Conservation (phyloP, 192 early-diverging fungal genomes). For the Entrophospora sp. region DNA sequence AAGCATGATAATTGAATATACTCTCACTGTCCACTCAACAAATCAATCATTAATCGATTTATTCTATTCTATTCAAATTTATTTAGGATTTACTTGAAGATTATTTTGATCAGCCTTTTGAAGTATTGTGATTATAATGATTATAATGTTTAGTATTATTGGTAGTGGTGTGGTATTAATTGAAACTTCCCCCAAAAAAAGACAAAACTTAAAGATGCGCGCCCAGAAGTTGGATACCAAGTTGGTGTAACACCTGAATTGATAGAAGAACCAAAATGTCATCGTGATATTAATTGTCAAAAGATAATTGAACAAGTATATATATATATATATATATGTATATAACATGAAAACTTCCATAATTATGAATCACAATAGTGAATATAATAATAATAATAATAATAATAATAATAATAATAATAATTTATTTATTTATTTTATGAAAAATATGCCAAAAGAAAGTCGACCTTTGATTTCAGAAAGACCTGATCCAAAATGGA, state of each 20-base stretch:
- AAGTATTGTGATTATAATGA: constrained; percentile 19
- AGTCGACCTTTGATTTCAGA: constrained; percentile 49
- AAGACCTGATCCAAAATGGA: constrained; percentile 63
- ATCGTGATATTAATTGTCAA: constrained; percentile 47
- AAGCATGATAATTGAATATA: background rate
- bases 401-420: too few relatives aligned
- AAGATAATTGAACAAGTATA: constrained; percentile 40
- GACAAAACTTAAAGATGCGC: constrained; percentile 51
- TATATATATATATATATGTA: background rate
- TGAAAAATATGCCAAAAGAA: constrained; percentile 39
- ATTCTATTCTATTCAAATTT: background rate
- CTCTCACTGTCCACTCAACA: background rate
- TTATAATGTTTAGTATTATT: background rate
- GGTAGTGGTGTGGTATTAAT: background rate
- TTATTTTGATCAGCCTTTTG: constrained; percentile 55
- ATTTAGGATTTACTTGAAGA: constrained; percentile 62
- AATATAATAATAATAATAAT: background rate
- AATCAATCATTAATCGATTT: background rate
- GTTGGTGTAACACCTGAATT: constrained; percentile 57
- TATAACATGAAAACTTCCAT: background rate
- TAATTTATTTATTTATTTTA: too few relatives aligned
- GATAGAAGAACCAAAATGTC: constrained; percentile 59
- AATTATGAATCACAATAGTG: background rate
- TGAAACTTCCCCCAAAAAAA: background rate
- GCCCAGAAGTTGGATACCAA: constrained; percentile 50